Percentiles rank a stretch among this genome's conserved stretches.
phyloP scores from a whole-genome alignment of 805 yeast genomes.

The Hanseniaspora mollemarum region DNA sequence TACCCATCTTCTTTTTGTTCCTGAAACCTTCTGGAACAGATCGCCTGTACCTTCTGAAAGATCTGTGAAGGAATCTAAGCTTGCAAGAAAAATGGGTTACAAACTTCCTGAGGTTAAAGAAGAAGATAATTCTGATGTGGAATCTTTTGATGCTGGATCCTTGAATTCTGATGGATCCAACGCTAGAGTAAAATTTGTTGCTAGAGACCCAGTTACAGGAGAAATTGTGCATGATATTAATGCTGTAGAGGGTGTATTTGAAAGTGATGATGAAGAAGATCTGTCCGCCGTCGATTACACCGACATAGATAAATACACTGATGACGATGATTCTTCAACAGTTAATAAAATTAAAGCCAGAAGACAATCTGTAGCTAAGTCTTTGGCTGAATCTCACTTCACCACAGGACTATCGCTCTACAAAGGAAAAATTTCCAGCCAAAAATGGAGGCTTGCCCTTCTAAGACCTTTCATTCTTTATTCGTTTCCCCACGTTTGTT shows the following conservation, averaged over 20 bases:
- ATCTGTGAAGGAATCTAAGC: constrained; percentile 38
- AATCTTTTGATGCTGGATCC: not conserved
- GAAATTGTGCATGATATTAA: not conserved
- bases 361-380: constrained; percentile 12
- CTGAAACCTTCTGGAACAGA: constrained; percentile 56
- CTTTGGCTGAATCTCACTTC: constrained; percentile 17
- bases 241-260: constrained; percentile 12
- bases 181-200: constrained; percentile 1
- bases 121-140: not conserved
- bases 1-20: constrained; percentile 43
- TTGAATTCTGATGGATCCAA: not conserved
- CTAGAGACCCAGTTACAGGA: constrained; percentile 8
- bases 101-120: constrained; percentile 14
- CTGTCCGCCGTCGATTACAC: not conserved
- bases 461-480: constrained; percentile 43
- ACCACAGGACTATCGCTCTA: constrained; percentile 32
- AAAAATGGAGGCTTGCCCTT: constrained; percentile 46
- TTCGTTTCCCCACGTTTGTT: constrained; percentile 42
- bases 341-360: constrained; percentile 6
- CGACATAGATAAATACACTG: not conserved
- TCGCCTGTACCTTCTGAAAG: constrained; percentile 40
- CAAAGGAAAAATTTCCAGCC: constrained; percentile 41
- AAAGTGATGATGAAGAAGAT: constrained; percentile 7
- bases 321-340: constrained; percentile 1
- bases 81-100: constrained; percentile 35